Evolutionary conservation across 1,284 basidiomycete species (phyloP).

Genomic region (Sutorius eximius): DNA sequence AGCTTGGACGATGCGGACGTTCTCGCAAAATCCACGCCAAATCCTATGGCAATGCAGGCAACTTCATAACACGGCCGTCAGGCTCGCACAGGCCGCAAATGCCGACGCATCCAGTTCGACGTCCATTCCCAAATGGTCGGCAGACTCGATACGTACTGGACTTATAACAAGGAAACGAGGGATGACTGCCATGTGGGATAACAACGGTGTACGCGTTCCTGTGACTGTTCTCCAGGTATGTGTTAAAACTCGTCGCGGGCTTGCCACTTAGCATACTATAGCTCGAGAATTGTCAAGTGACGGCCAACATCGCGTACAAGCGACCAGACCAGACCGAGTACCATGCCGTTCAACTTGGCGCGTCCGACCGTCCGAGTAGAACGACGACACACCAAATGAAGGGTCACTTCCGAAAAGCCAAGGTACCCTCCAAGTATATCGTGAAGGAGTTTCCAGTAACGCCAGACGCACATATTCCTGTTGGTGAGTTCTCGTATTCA

Average conservation of each 20-base stretch:
- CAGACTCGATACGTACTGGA: conserved; percentile 88
- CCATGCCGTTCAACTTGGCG: conserved; percentile 85
- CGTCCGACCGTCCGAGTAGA: conserved; percentile 67
- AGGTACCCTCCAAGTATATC: conserved; percentile 82
- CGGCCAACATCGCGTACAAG: conserved; percentile 67
- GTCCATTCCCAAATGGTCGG: conserved; percentile 69
- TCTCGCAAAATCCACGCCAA: conserved; percentile 38
- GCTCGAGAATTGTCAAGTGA: conserved; percentile 86
- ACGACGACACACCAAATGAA: conserved; percentile 73
- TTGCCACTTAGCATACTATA: conserved; percentile 32
- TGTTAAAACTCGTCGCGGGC: conserved; percentile 1
- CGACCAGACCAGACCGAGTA: conserved; percentile 70
- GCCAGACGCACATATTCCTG: conserved; percentile 84
- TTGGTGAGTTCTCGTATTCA: conserved; percentile 53
- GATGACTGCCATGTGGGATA: conserved; percentile 94
- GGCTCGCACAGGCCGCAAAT: conserved; percentile 36
- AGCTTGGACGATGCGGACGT: conserved; percentile 46
- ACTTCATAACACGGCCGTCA: conserved; percentile 40
- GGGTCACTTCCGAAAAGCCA: conserved; percentile 86
- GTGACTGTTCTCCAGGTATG: conserved; percentile 93
- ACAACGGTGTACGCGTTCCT: conserved; percentile 83
- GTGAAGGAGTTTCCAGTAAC: conserved; percentile 91
- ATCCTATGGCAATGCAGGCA: conserved; percentile 38
- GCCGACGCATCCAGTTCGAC: conserved; percentile 28
- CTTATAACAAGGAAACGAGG: conserved; percentile 94